phyloP scores from a whole-genome alignment of 148 eudicot species.

The Talinum fruticosum region DNA sequence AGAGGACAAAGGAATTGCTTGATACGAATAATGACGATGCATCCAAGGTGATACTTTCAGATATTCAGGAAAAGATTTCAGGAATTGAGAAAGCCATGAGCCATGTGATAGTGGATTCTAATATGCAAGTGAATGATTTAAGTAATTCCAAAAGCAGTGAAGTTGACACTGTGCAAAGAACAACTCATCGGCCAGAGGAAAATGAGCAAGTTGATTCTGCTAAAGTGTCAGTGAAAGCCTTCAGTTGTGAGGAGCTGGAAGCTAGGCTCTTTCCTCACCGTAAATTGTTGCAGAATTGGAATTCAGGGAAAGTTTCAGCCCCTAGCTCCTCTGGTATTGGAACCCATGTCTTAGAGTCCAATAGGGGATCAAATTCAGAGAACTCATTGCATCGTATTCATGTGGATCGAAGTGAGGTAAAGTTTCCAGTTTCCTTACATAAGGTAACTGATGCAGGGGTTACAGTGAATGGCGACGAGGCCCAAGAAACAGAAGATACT shows the following conservation, averaged over 20 bases:
- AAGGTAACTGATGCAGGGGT: conserved; percentile 25
- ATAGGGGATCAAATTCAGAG: conserved; percentile 26
- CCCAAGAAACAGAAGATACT: conserved; percentile 38
- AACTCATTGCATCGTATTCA: conserved; percentile 27
- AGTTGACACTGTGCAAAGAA: conserved; percentile 12
- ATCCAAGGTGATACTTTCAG: conserved; percentile 70
- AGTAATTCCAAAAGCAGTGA: conserved; percentile 13
- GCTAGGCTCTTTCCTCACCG: conserved; percentile 89
- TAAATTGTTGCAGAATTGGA: conserved; percentile 49
- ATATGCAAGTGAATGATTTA: conserved; percentile 28
- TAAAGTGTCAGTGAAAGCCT: conserved; percentile 43
- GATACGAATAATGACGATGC: conserved; percentile 72
- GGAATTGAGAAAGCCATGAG: conserved; percentile 91
- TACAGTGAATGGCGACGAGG: not conserved
- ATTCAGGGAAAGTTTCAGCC: conserved; percentile 27
- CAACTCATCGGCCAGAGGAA: conserved; percentile 10
- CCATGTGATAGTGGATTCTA: conserved; percentile 39
- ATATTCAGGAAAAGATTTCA: conserved; percentile 78
- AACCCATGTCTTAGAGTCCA: not conserved
- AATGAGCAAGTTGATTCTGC: conserved; percentile 14
- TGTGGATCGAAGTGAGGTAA: conserved; percentile 44
- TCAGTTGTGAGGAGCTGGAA: conserved; percentile 70
- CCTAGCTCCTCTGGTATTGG: not conserved
- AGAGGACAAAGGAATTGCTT: conserved; percentile 85
- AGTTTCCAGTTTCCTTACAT: conserved; percentile 49